Percentiles rank a stretch among this genome's conserved stretches.
Evolutionary conservation across 495 filamentous ascomycete genomes (phyloP).

Genomic region (Penicillium daleae): DNA sequence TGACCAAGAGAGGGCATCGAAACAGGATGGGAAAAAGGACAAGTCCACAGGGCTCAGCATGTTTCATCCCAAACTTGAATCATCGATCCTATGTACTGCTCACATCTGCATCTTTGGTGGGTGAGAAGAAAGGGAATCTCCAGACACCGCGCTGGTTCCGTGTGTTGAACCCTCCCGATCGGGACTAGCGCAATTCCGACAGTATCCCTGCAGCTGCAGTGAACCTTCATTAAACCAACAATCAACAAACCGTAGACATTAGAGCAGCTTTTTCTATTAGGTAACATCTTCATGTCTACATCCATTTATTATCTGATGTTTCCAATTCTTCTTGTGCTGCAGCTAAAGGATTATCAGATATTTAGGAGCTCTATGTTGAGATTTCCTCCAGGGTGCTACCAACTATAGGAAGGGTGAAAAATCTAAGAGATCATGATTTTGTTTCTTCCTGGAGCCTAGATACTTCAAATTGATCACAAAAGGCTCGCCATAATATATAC

Average conservation of each 20-base stretch:
- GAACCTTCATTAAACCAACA: neutral
- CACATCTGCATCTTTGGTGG: neutral
- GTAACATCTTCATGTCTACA: too few species aligned
- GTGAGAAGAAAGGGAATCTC: neutral
- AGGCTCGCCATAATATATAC: constrained; percentile 13
- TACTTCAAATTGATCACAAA: constrained; percentile 3
- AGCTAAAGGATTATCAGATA: neutral
- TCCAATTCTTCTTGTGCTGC: neutral
- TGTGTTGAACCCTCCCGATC: constrained; percentile 14
- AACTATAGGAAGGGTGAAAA: neutral
- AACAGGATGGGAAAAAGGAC: constrained; percentile 44
- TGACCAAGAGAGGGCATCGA: constrained; percentile 64
- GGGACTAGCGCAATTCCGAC: constrained; percentile 28
- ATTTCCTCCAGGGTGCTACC: neutral
- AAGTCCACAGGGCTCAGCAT: constrained; percentile 45
- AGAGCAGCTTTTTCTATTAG: too few species aligned
- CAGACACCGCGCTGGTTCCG: constrained; percentile 7
- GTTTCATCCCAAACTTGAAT: neutral
- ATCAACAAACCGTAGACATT: neutral
- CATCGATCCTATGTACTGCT: neutral
- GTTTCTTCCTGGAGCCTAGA: neutral
- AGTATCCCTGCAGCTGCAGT: too few species aligned
- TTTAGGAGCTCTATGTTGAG: neutral
- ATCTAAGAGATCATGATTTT: neutral
- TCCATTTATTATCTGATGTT: neutral